Base-by-base conservation (phyloP, 768 basidiomycete genomes). In the Tubosaeta sp. region DNA sequence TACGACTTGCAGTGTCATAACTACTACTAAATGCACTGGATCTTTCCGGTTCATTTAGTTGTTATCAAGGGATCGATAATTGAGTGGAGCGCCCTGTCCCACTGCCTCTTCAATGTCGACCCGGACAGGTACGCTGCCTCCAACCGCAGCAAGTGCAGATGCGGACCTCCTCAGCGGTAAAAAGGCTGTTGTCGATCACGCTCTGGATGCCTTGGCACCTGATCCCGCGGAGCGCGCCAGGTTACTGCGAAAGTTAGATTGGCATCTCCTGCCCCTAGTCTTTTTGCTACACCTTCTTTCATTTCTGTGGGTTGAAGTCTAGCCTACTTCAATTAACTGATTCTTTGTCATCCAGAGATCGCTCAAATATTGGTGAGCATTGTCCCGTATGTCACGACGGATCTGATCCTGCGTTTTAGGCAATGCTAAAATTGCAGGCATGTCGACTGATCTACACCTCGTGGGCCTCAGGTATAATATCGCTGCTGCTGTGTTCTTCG, bases 201-300 rank as follows among this genome's bases (percentile, higher is more conserved):
- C 22, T 25, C 34, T 1, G 12, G 44, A 46, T 44, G 27, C 27
- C 11, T 19, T 47, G 34, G 57, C 57, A 25, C 34, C 60, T 32
- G 44, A 29, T 19, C 52, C 55, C 19, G 22, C 43, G 25, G 62
- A 68, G 43, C 67, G 62, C 24, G 53, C 60, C 1, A 66, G 56
- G 52, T 42, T 68, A 8, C 53, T 77, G 40, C 66, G 74, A 22
- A 78, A 77, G 57, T 54, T 78, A 27, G 76, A 78, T 54, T 60
- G 64, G 52, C 74, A 77, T 52, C 55, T 78, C 21, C 55, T 78
- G 43, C 75, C 76, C 7, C 67, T 77, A 43, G 69, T 77, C 31
- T 75, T 73, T 7, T 49, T 76, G 32, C 58, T 78, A 10, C 76
- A 76, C 50, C 62, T 78, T 38, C 64, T 76, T 44, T 76, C 74